Percentiles rank a stretch among this genome's conserved stretches.
phyloP scores from a whole-genome alignment of 441 rosid species.

The Arabidopsis hybrid region DNA sequence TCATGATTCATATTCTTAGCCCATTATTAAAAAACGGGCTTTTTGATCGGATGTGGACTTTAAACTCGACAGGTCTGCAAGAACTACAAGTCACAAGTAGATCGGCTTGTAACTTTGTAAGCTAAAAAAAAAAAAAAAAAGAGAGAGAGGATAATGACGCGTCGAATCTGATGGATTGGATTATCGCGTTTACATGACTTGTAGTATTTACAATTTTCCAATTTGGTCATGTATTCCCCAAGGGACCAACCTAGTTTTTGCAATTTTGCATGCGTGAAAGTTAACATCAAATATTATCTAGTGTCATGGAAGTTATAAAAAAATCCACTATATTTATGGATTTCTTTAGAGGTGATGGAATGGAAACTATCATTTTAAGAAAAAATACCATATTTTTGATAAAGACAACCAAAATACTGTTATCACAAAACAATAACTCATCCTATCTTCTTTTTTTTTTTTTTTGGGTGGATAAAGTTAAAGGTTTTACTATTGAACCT shows the following conservation, averaged over 20 bases:
- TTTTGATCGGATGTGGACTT: neutral
- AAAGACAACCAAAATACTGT: neutral
- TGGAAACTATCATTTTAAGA: neutral
- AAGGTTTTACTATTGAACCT: too few relatives aligned
- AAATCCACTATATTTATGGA: neutral
- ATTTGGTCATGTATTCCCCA: constrained; percentile 5
- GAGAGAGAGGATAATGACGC: neutral
- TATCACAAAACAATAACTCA: neutral
- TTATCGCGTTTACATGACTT: neutral
- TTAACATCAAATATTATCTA: neutral
- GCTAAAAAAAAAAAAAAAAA: neutral
- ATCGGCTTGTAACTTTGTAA: neutral
- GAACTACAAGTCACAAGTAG: neutral
- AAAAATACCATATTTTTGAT: too few relatives aligned
- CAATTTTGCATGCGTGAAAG: constrained; percentile 14
- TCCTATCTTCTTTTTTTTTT: neutral
- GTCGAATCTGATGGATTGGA: neutral
- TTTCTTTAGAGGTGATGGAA: neutral
- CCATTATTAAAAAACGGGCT: neutral
- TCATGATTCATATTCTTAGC: neutral
- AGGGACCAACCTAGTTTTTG: neutral
- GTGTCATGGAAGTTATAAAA: neutral
- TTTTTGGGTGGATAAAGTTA: too few relatives aligned
- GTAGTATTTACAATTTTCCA: neutral
- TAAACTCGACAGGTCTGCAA: constrained; percentile 5